Base-by-base conservation (phyloP, 148 eudicot genomes). In the Amaranthus cruentus region DNA sequence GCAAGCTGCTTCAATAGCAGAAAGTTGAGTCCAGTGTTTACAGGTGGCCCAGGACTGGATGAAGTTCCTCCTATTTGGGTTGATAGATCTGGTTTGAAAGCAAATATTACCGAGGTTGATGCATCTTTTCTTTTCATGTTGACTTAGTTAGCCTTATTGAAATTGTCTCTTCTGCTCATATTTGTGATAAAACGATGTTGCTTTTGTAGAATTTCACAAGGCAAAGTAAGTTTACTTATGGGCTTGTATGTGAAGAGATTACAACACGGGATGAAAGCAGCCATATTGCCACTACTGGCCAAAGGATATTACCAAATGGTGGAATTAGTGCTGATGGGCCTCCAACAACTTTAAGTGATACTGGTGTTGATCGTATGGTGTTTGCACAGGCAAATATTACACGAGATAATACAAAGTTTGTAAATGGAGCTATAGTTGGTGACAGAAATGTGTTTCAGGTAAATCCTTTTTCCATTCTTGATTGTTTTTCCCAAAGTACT, bases 51-150 rank as follows among this genome's bases (percentile, higher is more conserved):
- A 58, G 97, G 98, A 77, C 81, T 88, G 62, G 98, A 94, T 28
- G 98, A 94, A 87, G 97, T 94, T 43, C 98, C 98, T 66, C 96
- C 98, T 28, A 91, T 94, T 13, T 91, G 95, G 98, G 97, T 91
- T 73, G 98, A 94, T 79, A 85, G 98, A 70, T 83, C 89, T 79
- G 98, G 97, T 63, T 68, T 87, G 57, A 91, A 94, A 77, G 92
- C 93, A 70, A 94, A 87, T 72, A 84, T 94, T 74, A 94, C 97
- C 10, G 98, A 94, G 98, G 98, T 91, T 81, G 47, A 64, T 64
- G 44, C 38, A 11, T 55, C 9, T n/a, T 44, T 58, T 13, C 55
- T 67, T 48, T 46, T 47, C 7, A 52, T 10, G 55, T 62, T 66
- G 66, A 63, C 55, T 78, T 38, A 61, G 9, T 44, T 66, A 3